Base-by-base conservation (phyloP, 2,329 filamentous ascomycete genomes). In the Phialophora chinensis region DNA sequence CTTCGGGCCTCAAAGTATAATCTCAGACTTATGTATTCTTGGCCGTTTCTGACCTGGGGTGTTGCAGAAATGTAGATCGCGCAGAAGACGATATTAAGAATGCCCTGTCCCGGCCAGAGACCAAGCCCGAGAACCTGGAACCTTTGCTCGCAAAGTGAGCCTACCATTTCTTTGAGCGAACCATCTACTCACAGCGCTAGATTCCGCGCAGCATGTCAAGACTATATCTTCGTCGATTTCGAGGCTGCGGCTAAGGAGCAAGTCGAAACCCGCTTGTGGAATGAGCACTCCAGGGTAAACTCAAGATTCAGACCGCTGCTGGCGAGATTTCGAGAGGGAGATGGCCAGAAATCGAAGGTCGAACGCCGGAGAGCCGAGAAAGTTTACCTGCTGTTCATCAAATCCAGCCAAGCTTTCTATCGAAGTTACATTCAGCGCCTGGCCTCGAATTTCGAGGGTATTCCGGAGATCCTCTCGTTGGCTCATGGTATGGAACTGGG, bases 321-420 rank as follows among this genome's bases (percentile, higher is more conserved):
- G 69, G 82, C 63, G 50, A 79, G 84, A 77, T 86, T 80, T 77
- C 80, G 79, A 60, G 80, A 85, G 71, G 82, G 82, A 65, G 77
- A 78, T 49, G 79, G 79, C 65, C 84, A 83, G 72, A 84, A 84
- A 73, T 83, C 82, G 72, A 81, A 83, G 63, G 86, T 88, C 54
- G 85, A 87, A 78, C 88, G 87, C 73, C 88, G 93, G 69, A 95
- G 93, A 78, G 82, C 94, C 59, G 90, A 91, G 76, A 93, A 91
- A 79, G 85, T 89, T 70, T 98, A 96, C 77, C 83, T 90, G 65
- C 87, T 88, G 72, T 98, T 96, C 77, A 87, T 98, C 72, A 96
- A 94, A 79, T 90, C 89, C 55, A 91, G 92, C 71, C 91, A 95
- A 78, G 88, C 88, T 73, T 97, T 96, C 78, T 98, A 98, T 82